A percentile compares a stretch with the other conserved stretches of the same genome.
These are phyloP conservation scores for Hemisphaericaspora xylofermentans DNA, from an alignment of 1,139 yeast genomes.

Conservation along the genomic window DNA sequence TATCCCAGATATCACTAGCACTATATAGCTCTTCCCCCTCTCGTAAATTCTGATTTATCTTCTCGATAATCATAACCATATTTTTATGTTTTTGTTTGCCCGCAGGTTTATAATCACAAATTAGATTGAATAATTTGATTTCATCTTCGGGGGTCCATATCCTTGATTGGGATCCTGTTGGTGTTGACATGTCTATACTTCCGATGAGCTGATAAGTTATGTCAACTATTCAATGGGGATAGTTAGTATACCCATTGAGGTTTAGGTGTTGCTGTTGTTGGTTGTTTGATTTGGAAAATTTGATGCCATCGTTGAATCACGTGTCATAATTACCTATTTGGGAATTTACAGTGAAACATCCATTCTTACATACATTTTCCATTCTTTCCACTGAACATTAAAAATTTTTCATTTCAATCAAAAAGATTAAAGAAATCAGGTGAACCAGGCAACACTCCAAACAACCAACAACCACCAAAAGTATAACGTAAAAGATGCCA, in stretches of 20 bases:
- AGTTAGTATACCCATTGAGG: too few relatives aligned
- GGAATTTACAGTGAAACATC: background rate
- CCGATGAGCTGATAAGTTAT: too few relatives aligned
- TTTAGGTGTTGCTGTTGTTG: too few relatives aligned
- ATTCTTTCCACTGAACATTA: too few relatives aligned
- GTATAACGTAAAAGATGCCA: conserved; percentile 46
- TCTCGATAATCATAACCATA: conserved; percentile 53
- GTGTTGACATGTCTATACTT: too few relatives aligned
- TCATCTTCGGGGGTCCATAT: conserved; percentile 67
- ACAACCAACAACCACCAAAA: background rate
- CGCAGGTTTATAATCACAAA: conserved; percentile 69
- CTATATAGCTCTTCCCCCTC: conserved; percentile 27
- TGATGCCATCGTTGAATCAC: background rate
- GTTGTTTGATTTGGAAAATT: background rate
- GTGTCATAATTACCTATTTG: background rate
- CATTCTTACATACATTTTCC: too few relatives aligned
- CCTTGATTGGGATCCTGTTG: conserved; percentile 4
- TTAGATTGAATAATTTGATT: conserved; percentile 59
- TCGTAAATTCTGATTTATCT: conserved; percentile 40
- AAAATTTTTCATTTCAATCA: background rate
- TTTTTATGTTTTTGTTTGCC: conserved; percentile 60
- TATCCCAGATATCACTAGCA: conserved; percentile 57
- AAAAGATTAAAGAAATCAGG: too few relatives aligned
- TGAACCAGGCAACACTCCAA: background rate
- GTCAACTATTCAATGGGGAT: too few relatives aligned